Percentiles rank a stretch among this genome's conserved stretches.
These are phyloP conservation scores for Allantophomopsis lycopodina DNA, from an alignment of 2,329 filamentous ascomycete species.

Conservation along the genomic window DNA sequence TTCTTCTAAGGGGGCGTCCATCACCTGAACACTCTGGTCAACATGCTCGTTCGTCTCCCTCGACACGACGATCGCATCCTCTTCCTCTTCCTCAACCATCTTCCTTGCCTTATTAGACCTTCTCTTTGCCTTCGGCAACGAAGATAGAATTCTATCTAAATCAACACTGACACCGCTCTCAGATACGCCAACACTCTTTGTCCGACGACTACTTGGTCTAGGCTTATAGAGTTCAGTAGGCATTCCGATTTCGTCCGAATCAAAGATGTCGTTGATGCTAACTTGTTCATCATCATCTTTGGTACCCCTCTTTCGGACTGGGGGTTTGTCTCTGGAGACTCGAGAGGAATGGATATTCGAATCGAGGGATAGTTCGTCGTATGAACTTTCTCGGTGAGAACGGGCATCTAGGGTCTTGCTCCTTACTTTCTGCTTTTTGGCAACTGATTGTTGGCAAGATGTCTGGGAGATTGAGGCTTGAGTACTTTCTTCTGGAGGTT, in stretches of 20 bases:
- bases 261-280: neutral
- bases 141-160: constrained; percentile 1
- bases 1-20: no score
- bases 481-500: no score
- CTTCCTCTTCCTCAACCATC: no score
- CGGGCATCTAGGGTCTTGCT: neutral
- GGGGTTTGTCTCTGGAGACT: neutral
- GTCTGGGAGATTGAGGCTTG: neutral
- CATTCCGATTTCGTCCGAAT: constrained; percentile 2
- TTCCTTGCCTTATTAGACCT: no score
- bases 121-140: neutral
- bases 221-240: constrained; percentile 3
- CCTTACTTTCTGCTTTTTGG: neutral
- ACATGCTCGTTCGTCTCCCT: no score
- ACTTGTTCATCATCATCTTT: neutral
- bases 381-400: neutral
- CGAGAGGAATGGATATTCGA: neutral
- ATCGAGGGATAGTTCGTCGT: constrained; percentile 1
- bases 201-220: constrained; percentile 3
- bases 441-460: neutral
- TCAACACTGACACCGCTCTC: neutral
- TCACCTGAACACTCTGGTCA: no score
- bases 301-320: no score
- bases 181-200: constrained; percentile 2
- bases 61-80: no score